phyloP scores from a whole-genome alignment of 176 grass and related monocot species.

The Puya raimondii region DNA sequence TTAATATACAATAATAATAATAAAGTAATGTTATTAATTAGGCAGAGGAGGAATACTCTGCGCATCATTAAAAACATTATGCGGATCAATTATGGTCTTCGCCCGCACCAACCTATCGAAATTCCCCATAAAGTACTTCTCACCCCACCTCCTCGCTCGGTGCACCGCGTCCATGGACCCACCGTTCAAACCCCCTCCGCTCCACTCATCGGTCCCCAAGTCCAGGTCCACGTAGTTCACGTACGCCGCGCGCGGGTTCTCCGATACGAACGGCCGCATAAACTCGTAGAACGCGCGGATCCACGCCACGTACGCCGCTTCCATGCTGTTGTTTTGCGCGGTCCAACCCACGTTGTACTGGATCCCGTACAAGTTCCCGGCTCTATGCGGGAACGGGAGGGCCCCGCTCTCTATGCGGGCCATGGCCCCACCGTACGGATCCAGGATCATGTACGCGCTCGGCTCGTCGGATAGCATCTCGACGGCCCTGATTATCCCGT shows the following conservation, averaged over 20 bases:
- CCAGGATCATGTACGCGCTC: slow-evolving; percentile 24
- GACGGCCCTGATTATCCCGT: slow-evolving; percentile 6
- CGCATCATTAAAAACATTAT: slow-evolving; percentile 43
- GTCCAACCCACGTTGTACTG: slow-evolving; percentile 47
- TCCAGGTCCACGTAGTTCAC: slow-evolving; percentile 68
- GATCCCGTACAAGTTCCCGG: slow-evolving; percentile 36
- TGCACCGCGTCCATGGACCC: slow-evolving; percentile 8
- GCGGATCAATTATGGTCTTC: slow-evolving; percentile 35
- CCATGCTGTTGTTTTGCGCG: fast-evolving
- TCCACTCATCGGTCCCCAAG: slow-evolving; percentile 37
- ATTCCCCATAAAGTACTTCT: slow-evolving; percentile 33
- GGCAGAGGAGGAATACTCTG: slow-evolving; percentile 59
- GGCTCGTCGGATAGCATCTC: slow-evolving; percentile 19
- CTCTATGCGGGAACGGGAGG: slow-evolving; percentile 50
- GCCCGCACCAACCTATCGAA: slow-evolving; percentile 39
- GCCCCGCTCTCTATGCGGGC: background rate
- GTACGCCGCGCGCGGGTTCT: slow-evolving; percentile 30
- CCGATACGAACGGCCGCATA: slow-evolving; percentile 41
- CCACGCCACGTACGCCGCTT: slow-evolving; percentile 31
- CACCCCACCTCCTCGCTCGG: slow-evolving; percentile 27
- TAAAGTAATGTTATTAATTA: background rate
- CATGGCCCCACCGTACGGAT: slow-evolving; percentile 69
- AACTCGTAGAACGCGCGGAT: slow-evolving; percentile 26
- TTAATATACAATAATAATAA: no score
- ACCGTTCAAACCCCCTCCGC: background rate